Evolutionary conservation across 805 yeast species (phyloP), one percentile per base, ranked within the genome.

Genomic region (Suhomyces pyralidae): DNA sequence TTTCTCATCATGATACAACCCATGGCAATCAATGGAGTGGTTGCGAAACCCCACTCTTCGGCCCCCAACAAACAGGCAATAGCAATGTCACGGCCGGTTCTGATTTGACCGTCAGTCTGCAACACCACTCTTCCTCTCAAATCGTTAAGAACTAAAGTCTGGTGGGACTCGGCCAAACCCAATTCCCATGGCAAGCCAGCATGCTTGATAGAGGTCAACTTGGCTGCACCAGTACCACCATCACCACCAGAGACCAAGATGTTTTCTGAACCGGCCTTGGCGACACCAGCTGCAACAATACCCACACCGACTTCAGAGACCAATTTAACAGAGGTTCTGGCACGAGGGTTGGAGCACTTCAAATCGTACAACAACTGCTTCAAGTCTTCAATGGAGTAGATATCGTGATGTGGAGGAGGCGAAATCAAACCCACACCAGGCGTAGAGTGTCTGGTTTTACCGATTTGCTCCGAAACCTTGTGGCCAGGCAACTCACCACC

Each of bases 201-300:
- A 68, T 92, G 86, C 70, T 92, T 92, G 69, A 93, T 91, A 69
- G 97, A 94, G 19, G 97, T 92, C 90, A 96, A 90, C 71, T 96
- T 84, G 55, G 97, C 93, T 54, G 99, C 99, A 85, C 99, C 99
- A 53, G 99, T 93, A 78, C 99, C 99, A 82, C 99, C 99, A 73
- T 93, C 98, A 67, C 96, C 97, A 65, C 98, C 98, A 55, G 97
- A 89, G 58, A 93, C 89, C 67, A 93, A 81, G 64, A 93, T 88
- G 68, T 93, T 97, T 68, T 94, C 98, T 12, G 98, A 97, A 68
- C 94, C 96, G 17, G 99, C 99, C 76, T 93, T 93, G 55, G 98
- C 98, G 26, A 93, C 99, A 81, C 99, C 99, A 44, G 97, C 90
- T 25, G 98, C 98, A 68, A 94, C 93, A 66, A 94, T 91, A 78